Evolutionary conservation across 164 flowering plant genomes (phyloP).

Genomic region (Vitis rotundifolia): DNA sequence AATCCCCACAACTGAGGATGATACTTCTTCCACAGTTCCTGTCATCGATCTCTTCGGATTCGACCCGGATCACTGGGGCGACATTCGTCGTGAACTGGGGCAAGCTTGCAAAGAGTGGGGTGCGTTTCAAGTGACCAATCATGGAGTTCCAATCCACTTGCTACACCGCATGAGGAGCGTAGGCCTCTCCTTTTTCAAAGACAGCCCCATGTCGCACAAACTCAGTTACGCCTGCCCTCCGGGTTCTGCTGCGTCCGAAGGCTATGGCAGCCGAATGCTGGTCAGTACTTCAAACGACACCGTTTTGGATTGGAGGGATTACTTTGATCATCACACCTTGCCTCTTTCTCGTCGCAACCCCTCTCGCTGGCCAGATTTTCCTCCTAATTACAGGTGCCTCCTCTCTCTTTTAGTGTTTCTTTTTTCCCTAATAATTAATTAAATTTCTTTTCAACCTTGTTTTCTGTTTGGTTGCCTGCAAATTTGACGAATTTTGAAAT

Average conservation of each 20-base stretch:
- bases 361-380: slow-evolving; percentile 63
- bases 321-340: slow-evolving; percentile 87
- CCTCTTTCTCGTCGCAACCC: slow-evolving; percentile 76
- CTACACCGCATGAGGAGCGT: slow-evolving; percentile 43
- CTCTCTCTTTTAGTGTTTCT: too few species aligned
- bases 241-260: slow-evolving; percentile 64
- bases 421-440: too few species aligned
- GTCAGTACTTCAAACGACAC: slow-evolving; percentile 30
- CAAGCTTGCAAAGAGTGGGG: slow-evolving; percentile 78
- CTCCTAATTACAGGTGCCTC: slow-evolving; percentile 57
- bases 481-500: too few species aligned
- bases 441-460: background rate
- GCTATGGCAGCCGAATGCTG: slow-evolving; percentile 88
- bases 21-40: slow-evolving; percentile 32
- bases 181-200: slow-evolving; percentile 57
- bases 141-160: slow-evolving; percentile 51
- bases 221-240: slow-evolving; percentile 59
- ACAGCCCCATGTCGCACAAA: slow-evolving; percentile 46
- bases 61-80: slow-evolving; percentile 20
- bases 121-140: slow-evolving; percentile 76
- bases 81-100: slow-evolving; percentile 30
- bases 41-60: slow-evolving; percentile 47
- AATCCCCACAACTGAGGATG: background rate
- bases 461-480: background rate
- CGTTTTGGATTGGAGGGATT: slow-evolving; percentile 94